phyloP scores from a whole-genome alignment of 805 yeast species.

The Komagataella kurtzmanii region DNA sequence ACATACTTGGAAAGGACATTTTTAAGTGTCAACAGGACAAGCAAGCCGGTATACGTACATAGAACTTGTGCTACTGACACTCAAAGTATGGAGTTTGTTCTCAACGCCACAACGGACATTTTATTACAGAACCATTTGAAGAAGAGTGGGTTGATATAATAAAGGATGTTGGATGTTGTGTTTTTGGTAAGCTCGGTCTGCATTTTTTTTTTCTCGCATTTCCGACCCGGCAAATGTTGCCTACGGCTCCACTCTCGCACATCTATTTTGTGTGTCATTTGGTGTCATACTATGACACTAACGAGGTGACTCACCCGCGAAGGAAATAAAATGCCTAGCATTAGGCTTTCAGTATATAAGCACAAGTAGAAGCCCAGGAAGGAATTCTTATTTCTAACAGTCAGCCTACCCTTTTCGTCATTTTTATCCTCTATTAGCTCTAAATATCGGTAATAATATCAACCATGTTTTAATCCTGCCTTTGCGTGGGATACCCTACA shows the following conservation, averaged over 20 bases:
- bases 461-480: neutral
- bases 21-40: slow-evolving; percentile 43
- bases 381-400: neutral
- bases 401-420: neutral
- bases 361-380: neutral
- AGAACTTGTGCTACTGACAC: slow-evolving; percentile 95
- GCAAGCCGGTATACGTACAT: slow-evolving; percentile 78
- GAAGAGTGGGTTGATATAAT: slow-evolving; percentile 57
- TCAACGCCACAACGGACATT: slow-evolving; percentile 87
- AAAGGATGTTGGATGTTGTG: neutral
- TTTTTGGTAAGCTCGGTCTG: neutral
- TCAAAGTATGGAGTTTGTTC: slow-evolving; percentile 74
- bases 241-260: neutral
- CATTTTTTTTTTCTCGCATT: neutral
- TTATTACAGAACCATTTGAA: slow-evolving; percentile 72
- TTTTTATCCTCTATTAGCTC: neutral
- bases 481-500: neutral
- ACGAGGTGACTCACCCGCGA: neutral
- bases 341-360: neutral
- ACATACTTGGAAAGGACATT: slow-evolving; percentile 62
- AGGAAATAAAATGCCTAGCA: neutral
- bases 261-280: neutral
- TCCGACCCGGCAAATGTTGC: neutral
- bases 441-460: neutral
- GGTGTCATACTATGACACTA: neutral